Conservation (phyloP, 2,329 filamentous ascomycete genomes). For the Mariannaea elegans region DNA sequence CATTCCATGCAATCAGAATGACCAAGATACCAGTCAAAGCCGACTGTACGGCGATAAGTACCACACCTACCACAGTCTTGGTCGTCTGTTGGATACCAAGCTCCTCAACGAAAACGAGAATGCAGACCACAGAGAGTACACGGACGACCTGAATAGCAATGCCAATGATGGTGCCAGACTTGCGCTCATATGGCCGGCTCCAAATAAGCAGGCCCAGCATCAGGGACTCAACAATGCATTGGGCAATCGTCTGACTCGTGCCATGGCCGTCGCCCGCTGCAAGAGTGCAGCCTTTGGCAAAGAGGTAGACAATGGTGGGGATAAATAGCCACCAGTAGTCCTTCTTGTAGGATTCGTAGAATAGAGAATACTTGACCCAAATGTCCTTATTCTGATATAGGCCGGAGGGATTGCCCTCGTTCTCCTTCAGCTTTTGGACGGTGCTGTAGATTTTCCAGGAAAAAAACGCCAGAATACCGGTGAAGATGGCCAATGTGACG, state of each 20-base stretch:
- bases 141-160: conserved; percentile 90
- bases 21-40: conserved; percentile 83
- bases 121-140: conserved; percentile 86
- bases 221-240: conserved; percentile 81
- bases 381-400: conserved; percentile 90
- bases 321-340: conserved; percentile 98
- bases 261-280: conserved; percentile 88
- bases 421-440: conserved; percentile 76
- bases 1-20: conserved; percentile 89
- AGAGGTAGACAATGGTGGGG: conserved; percentile 88
- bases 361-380: conserved; percentile 96
- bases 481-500: conserved; percentile 83
- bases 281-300: conserved; percentile 86
- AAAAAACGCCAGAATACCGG: conserved; percentile 82
- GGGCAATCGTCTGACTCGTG: conserved; percentile 79
- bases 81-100: conserved; percentile 90
- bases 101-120: conserved; percentile 93
- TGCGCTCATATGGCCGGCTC: conserved; percentile 86
- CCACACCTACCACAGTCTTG: conserved; percentile 92
- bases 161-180: conserved; percentile 91
- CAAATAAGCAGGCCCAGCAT: conserved; percentile 85
- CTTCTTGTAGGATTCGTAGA: conserved; percentile 96
- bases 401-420: conserved; percentile 75
- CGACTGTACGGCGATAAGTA: conserved; percentile 90
- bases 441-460: conserved; percentile 82